A percentile compares a stretch with the other conserved stretches of the same genome.
phyloP scores from a whole-genome alignment of 2,329 filamentous ascomycete genomes.

The Didymella pinodella region DNA sequence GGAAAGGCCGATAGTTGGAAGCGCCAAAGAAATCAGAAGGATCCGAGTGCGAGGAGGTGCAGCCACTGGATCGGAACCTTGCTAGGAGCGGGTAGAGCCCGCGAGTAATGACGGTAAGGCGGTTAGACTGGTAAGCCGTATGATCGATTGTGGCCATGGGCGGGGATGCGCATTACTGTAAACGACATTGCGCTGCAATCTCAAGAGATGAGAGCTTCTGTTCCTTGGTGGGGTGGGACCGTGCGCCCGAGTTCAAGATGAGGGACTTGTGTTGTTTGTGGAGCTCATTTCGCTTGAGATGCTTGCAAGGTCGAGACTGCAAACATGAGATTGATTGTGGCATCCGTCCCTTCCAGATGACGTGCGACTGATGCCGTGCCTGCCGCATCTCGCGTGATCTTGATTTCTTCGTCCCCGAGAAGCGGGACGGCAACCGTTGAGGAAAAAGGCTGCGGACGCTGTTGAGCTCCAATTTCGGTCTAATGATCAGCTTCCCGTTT shows the following conservation, averaged over 20 bases:
- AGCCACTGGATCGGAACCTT: slow-evolving; percentile 27
- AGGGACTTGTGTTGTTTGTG: slow-evolving; percentile 39
- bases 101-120: slow-evolving; percentile 27
- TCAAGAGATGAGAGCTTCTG: slow-evolving; percentile 42
- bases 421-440: slow-evolving; percentile 26
- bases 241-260: slow-evolving; percentile 42
- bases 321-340: slow-evolving; percentile 32
- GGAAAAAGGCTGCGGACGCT: slow-evolving; percentile 26
- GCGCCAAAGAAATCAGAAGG: slow-evolving; percentile 26
- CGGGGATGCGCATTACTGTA: slow-evolving; percentile 12
- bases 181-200: slow-evolving; percentile 44
- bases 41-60: slow-evolving; percentile 22
- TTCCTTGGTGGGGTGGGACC: slow-evolving; percentile 36
- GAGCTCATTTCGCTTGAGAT: slow-evolving; percentile 51
- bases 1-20: slow-evolving; percentile 26
- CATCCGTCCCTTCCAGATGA: slow-evolving; percentile 28
- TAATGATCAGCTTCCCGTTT: slow-evolving; percentile 50
- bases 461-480: slow-evolving; percentile 36
- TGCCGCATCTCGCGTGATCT: slow-evolving; percentile 18
- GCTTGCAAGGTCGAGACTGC: slow-evolving; percentile 35
- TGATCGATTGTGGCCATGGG: slow-evolving; percentile 10
- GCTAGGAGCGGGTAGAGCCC: slow-evolving; percentile 26
- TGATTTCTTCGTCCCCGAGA: slow-evolving; percentile 17
- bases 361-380: slow-evolving; percentile 17
- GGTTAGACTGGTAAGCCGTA: slow-evolving; percentile 19